These are phyloP conservation scores for Lachancea sp. DNA, from an alignment of 805 yeast genomes.

Conservation along the genomic window DNA sequence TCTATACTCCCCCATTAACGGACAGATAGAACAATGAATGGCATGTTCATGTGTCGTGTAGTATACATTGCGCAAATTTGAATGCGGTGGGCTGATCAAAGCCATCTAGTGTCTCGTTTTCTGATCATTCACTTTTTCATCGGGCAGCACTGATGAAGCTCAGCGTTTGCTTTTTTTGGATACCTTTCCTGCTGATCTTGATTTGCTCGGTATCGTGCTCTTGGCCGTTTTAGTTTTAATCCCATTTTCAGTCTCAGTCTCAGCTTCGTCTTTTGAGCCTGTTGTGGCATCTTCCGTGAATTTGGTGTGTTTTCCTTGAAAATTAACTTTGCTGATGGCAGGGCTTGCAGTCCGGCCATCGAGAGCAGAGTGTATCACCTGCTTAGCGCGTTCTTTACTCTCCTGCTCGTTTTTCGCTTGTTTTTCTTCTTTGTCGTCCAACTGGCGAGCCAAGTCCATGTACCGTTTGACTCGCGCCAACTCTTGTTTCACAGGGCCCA, in stretches of 20 bases:
- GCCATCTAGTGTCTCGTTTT: too few species aligned
- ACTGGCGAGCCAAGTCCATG: slow-evolving; percentile 46
- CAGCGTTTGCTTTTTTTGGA: not conserved
- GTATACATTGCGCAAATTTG: not conserved
- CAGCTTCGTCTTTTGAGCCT: not conserved
- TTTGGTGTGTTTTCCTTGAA: slow-evolving; percentile 49
- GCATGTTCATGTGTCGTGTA: not conserved
- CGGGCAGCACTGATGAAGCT: too few species aligned
- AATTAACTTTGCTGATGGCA: slow-evolving; percentile 47
- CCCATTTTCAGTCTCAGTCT: too few species aligned
- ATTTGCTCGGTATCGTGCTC: not conserved
- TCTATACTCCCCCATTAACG: too few species aligned
- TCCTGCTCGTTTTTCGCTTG: slow-evolving; percentile 30
- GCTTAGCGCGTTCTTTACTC: slow-evolving; percentile 36
- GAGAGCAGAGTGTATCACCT: slow-evolving; percentile 42
- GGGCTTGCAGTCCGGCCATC: slow-evolving; percentile 36
- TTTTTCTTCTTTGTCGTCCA: slow-evolving; percentile 19
- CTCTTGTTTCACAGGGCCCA: slow-evolving; percentile 54
- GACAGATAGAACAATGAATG: too few species aligned
- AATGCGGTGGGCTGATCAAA: too few species aligned
- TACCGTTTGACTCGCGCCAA: slow-evolving; percentile 60
- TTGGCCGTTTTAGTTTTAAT: not conserved
- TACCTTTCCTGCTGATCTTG: not conserved
- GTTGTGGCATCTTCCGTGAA: slow-evolving; percentile 23
- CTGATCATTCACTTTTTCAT: too few species aligned